These are phyloP conservation scores for Colletotrichum liriopes DNA, from an alignment of 2,329 filamentous ascomycete genomes.

Conservation along the genomic window DNA sequence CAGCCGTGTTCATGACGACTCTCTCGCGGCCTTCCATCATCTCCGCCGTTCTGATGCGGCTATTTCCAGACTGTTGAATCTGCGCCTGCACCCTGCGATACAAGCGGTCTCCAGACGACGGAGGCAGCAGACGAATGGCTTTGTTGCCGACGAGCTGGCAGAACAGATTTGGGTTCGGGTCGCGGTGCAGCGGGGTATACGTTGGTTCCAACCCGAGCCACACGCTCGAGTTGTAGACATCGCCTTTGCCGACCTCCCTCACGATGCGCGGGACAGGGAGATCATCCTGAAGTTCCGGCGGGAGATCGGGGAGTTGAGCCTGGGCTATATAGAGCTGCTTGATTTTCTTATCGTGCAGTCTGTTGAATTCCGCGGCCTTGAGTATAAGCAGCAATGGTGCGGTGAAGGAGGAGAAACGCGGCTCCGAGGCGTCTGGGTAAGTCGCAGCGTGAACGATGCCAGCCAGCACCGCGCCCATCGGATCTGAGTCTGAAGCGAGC, in stretches of 20 bases:
- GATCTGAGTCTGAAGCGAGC: conserved; percentile 42
- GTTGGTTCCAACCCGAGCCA: conserved; percentile 93
- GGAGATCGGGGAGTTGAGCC: conserved; percentile 79
- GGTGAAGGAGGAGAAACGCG: conserved; percentile 69
- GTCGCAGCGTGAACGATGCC: conserved; percentile 51
- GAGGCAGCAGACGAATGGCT: conserved; percentile 78
- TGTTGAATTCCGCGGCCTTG: conserved; percentile 67
- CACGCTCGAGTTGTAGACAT: conserved; percentile 88
- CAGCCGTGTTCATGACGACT: conserved; percentile 73
- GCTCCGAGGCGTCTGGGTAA: conserved; percentile 41
- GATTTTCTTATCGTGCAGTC: conserved; percentile 38
- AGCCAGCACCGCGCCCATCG: conserved; percentile 51
- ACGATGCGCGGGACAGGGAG: conserved; percentile 79
- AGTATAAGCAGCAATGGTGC: conserved; percentile 78
- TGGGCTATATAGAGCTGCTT: conserved; percentile 88
- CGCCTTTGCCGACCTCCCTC: conserved; percentile 76
- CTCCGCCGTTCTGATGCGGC: conserved; percentile 80
- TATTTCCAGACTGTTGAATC: conserved; percentile 57
- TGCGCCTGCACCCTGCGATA: conserved; percentile 69
- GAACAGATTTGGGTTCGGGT: conserved; percentile 95
- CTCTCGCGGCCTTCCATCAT: conserved; percentile 92
- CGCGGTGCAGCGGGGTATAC: conserved; percentile 90
- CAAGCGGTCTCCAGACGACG: conserved; percentile 73
- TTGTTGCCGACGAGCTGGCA: conserved; percentile 85
- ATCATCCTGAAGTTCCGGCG: conserved; percentile 73